Evolutionary conservation across 306 rosid species (phyloP).

Genomic region (Fagus crenata): DNA sequence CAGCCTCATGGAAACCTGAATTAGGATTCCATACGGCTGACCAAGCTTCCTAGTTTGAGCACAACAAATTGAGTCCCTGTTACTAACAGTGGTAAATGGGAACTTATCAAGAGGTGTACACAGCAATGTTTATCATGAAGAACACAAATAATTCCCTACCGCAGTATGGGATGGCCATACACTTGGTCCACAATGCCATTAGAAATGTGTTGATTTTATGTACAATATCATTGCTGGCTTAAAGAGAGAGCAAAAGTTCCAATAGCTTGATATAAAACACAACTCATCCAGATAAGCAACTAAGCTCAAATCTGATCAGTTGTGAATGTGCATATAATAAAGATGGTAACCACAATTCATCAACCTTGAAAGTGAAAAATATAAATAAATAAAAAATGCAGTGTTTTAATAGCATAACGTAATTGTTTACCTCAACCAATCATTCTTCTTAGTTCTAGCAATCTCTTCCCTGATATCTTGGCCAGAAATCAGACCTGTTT

Average conservation of each 20-base stretch:
- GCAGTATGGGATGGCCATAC: neutral
- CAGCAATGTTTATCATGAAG: neutral
- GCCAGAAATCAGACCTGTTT: conserved; percentile 77
- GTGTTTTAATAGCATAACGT: conserved; percentile 10
- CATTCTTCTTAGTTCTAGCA: conserved; percentile 61
- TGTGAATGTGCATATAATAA: neutral
- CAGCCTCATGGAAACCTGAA: neutral
- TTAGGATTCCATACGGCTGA: neutral
- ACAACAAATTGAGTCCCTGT: neutral
- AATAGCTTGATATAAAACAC: conserved; percentile 1
- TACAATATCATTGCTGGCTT: neutral
- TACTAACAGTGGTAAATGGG: neutral
- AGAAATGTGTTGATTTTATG: conserved; percentile 1
- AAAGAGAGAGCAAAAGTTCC: neutral
- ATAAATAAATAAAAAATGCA: conserved; percentile 8
- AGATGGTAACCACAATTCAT: conserved; percentile 4
- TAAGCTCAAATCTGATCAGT: neutral
- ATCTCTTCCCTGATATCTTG: conserved; percentile 74
- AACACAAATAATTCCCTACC: neutral
- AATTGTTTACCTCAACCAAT: conserved; percentile 52
- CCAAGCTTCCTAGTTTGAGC: neutral
- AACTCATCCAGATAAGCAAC: neutral
- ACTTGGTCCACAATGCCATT: neutral
- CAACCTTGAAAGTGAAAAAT: neutral
- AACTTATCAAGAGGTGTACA: neutral